Evolutionary conservation across 2,329 filamentous ascomycete genomes (phyloP).

Genomic region (Trichothecium roseum): DNA sequence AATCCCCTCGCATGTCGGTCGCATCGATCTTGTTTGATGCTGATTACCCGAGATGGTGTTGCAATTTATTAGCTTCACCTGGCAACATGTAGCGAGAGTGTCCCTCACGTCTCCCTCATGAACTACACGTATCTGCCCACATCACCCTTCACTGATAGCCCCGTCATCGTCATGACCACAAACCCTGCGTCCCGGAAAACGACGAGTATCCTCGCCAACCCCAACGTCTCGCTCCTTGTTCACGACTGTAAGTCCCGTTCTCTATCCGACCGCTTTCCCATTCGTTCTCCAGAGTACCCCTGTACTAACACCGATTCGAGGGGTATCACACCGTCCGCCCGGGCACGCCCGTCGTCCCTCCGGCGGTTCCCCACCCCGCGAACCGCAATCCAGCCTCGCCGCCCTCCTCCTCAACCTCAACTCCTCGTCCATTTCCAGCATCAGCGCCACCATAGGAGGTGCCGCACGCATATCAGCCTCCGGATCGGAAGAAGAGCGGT

Average conservation of each 20-base stretch:
- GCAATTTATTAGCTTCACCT: slow-evolving; percentile 84
- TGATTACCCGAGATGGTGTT: slow-evolving; percentile 5
- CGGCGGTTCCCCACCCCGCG: slow-evolving; percentile 53
- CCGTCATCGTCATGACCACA: slow-evolving; percentile 93
- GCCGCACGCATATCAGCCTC: slow-evolving; percentile 60
- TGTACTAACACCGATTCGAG: slow-evolving; percentile 16
- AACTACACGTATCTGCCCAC: slow-evolving; percentile 94
- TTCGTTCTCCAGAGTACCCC: not conserved
- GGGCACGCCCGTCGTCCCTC: slow-evolving; percentile 52
- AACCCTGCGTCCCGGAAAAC: slow-evolving; percentile 71
- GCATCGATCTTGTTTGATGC: slow-evolving; percentile 3
- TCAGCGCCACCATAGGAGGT: slow-evolving; percentile 92
- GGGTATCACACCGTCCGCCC: slow-evolving; percentile 86
- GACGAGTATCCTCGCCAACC: slow-evolving; percentile 72
- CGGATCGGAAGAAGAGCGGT: slow-evolving; percentile 73
- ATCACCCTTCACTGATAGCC: slow-evolving; percentile 55
- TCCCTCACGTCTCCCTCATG: slow-evolving; percentile 93
- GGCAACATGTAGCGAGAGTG: slow-evolving; percentile 74
- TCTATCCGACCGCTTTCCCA: too few relatives aligned
- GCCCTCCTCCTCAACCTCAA: slow-evolving; percentile 84
- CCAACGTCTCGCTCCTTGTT: slow-evolving; percentile 84
- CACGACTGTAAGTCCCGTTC: slow-evolving; percentile 59
- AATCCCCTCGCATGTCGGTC: slow-evolving; percentile 5
- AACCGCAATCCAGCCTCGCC: slow-evolving; percentile 64
- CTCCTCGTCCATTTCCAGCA: slow-evolving; percentile 74